Percentiles rank a stretch among this genome's conserved stretches.
Conservation (phyloP, 2,329 filamentous ascomycete genomes). For the Dichotomopilus funicola region DNA sequence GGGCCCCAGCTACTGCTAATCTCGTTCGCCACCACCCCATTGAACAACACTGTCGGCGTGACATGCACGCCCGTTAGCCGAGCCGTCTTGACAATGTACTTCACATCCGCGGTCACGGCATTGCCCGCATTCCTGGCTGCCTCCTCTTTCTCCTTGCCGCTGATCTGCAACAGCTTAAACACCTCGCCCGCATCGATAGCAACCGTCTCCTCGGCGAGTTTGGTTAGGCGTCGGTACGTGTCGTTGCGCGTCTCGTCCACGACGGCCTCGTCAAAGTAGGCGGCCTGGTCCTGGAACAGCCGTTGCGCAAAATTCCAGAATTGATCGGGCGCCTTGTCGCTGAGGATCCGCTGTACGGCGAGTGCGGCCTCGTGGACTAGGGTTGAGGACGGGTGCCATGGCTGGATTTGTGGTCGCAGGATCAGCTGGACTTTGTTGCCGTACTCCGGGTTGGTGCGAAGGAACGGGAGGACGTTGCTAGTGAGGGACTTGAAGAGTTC, state of each 20-base stretch:
- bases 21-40: conserved; percentile 73
- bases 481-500: conserved; percentile 71
- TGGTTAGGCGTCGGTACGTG: conserved; percentile 74
- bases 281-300: conserved; percentile 59
- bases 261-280: conserved; percentile 79
- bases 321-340: conserved; percentile 49
- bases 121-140: conserved; percentile 68
- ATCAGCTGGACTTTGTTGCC: conserved; percentile 61
- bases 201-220: conserved; percentile 58
- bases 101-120: conserved; percentile 75
- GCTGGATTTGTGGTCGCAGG: conserved; percentile 87
- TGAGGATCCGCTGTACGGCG: conserved; percentile 60
- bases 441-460: conserved; percentile 54
- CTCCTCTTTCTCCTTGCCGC: conserved; percentile 53
- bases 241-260: conserved; percentile 78
- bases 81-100: conserved; percentile 73
- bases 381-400: conserved; percentile 86
- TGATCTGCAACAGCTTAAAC: conserved; percentile 61
- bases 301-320: conserved; percentile 75
- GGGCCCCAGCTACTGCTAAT: conserved; percentile 73
- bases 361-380: conserved; percentile 76
- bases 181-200: conserved; percentile 67
- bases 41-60: conserved; percentile 81
- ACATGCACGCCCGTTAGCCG: conserved; percentile 80
- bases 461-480: conserved; percentile 54